Percentiles rank a stretch among this genome's conserved stretches.
Evolutionary conservation across 345 rosid genomes (phyloP).

Genomic region (Kernera saxatilis): DNA sequence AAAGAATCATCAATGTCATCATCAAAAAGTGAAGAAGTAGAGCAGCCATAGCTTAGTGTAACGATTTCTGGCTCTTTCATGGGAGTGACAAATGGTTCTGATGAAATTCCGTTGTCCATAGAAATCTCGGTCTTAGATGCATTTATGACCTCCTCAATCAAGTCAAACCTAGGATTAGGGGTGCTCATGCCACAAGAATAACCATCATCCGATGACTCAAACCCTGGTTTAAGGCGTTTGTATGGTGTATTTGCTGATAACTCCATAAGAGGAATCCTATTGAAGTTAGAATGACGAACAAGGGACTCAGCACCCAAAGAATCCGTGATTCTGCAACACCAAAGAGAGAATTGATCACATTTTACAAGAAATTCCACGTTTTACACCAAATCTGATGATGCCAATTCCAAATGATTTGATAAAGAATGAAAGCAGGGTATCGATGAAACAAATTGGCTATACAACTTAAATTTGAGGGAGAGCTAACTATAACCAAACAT

Average conservation of each 20-base stretch:
- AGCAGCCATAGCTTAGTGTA: constrained; percentile 28
- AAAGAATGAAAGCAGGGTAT: background rate
- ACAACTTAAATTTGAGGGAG: background rate
- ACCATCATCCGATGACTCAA: constrained; percentile 9
- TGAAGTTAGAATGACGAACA: constrained; percentile 17
- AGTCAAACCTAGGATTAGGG: background rate
- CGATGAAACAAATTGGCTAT: background rate
- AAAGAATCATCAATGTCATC: constrained; percentile 69
- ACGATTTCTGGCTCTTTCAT: constrained; percentile 27
- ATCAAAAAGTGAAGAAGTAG: constrained; percentile 49
- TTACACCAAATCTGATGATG: background rate
- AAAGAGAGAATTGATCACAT: background rate
- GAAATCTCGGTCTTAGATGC: constrained; percentile 18
- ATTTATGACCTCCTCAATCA: background rate
- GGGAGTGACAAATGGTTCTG: constrained; percentile 43
- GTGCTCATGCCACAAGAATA: background rate
- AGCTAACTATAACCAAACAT: background rate
- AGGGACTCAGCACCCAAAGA: constrained; percentile 17
- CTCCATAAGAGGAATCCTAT: constrained; percentile 56
- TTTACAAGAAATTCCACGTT: background rate
- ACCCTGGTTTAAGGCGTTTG: constrained; percentile 1
- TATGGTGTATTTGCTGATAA: constrained; percentile 39
- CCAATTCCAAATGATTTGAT: background rate
- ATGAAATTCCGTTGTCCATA: background rate
- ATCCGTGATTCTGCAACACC: constrained; percentile 32